Evolutionary conservation across 2,329 filamentous ascomycete genomes (phyloP).

Genomic region (Colletotrichum karsti): DNA sequence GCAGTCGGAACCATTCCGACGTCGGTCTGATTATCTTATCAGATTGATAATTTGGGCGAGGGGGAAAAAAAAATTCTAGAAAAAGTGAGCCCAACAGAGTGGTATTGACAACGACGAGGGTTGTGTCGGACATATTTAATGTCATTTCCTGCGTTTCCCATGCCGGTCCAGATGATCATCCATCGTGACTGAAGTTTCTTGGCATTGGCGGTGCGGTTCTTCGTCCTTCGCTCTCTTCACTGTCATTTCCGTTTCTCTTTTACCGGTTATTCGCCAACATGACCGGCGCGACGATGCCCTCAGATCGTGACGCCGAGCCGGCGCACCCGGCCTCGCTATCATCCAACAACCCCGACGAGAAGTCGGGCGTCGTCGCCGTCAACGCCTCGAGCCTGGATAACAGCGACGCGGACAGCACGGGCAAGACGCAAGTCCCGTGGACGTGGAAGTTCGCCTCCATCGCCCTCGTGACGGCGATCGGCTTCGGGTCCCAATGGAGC

Average conservation of each 20-base stretch:
- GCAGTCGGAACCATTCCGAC: background rate
- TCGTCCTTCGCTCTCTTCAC: background rate
- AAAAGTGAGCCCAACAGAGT: no score
- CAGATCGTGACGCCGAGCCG: background rate
- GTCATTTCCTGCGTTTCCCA: no score
- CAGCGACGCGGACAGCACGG: background rate
- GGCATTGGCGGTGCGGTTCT: no score
- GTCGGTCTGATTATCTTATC: background rate
- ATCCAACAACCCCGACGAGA: background rate
- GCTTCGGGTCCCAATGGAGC: constrained; percentile 69
- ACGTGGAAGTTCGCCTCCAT: constrained; percentile 44
- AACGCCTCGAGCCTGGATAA: background rate
- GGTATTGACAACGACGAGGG: no score
- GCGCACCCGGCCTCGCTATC: background rate
- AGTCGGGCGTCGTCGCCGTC: background rate
- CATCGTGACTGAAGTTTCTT: no score
- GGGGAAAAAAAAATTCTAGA: no score
- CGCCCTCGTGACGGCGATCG: constrained; percentile 60
- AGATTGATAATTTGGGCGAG: background rate
- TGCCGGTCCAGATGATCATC: no score
- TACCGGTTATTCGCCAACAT: no score
- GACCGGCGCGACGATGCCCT: background rate
- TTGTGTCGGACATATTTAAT: no score
- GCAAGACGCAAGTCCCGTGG: constrained; percentile 5
- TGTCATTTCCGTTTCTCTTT: no score